Percentiles rank a stretch among this genome's conserved stretches.
These are phyloP conservation scores for Phaffomyces thermotolerans DNA, from an alignment of 805 yeast species.

Conservation along the genomic window DNA sequence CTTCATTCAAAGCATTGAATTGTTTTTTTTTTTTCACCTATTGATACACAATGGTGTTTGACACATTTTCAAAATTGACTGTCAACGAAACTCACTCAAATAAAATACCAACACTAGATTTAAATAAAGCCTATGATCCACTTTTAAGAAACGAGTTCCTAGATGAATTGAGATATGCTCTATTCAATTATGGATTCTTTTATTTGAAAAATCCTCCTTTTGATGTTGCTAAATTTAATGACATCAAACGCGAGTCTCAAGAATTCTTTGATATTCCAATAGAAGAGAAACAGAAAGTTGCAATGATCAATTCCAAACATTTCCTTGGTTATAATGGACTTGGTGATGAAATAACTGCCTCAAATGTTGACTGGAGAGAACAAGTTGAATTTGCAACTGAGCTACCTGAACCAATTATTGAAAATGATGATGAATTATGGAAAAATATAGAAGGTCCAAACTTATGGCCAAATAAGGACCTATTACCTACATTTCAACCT, in stretches of 20 bases:
- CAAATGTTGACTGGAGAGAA: conserved; percentile 42
- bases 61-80: not conserved
- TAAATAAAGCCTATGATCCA: not conserved
- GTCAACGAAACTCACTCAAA: not conserved
- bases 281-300: conserved; percentile 31
- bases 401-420: conserved; percentile 33
- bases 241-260: conserved; percentile 26
- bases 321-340: conserved; percentile 40
- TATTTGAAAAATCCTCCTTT: conserved; percentile 38
- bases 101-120: conserved; percentile 5
- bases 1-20: not conserved
- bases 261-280: conserved; percentile 35
- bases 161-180: conserved; percentile 38
- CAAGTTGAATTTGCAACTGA: conserved; percentile 45
- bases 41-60: too few relatives aligned
- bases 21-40: too few relatives aligned
- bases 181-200: conserved; percentile 40
- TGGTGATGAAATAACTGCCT: conserved; percentile 40
- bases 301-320: conserved; percentile 37
- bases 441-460: conserved; percentile 42
- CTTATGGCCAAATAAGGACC: conserved; percentile 33
- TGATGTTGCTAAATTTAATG: conserved; percentile 19
- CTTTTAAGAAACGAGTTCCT: conserved; percentile 1
- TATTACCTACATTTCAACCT: conserved; percentile 30
- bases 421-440: conserved; percentile 28